These are phyloP conservation scores for Leptodontidium sp. DNA, from an alignment of 2,329 filamentous ascomycete species.

Conservation along the genomic window DNA sequence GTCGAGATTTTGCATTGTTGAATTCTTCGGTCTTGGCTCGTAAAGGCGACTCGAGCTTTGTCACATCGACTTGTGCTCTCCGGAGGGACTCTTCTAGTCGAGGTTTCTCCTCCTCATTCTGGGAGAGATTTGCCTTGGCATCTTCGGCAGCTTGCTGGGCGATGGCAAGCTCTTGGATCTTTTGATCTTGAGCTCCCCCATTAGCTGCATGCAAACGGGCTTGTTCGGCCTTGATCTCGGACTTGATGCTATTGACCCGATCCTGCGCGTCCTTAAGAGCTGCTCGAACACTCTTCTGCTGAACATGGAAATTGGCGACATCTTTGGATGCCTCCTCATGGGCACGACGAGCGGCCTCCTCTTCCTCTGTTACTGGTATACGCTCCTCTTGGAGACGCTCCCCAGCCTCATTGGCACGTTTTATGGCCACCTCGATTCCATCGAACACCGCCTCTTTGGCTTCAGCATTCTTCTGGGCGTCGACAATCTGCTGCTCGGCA, in stretches of 20 bases:
- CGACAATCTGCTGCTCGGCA: constrained; percentile 49
- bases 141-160: constrained; percentile 60
- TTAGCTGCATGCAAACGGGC: constrained; percentile 71
- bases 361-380: constrained; percentile 55
- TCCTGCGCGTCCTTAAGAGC: constrained; percentile 62
- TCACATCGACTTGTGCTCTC: constrained; percentile 46
- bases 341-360: constrained; percentile 57
- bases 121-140: constrained; percentile 52
- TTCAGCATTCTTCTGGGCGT: constrained; percentile 55
- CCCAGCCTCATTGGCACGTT: constrained; percentile 43
- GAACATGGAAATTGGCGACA: constrained; percentile 61
- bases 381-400: constrained; percentile 44
- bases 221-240: constrained; percentile 63
- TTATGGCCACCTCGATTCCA: constrained; percentile 47
- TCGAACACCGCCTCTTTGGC: constrained; percentile 54
- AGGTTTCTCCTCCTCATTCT: constrained; percentile 52
- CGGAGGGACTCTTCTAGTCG: constrained; percentile 47
- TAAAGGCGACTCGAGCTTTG: constrained; percentile 47
- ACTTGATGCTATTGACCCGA: constrained; percentile 55
- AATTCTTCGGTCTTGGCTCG: constrained; percentile 62
- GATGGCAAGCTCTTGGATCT: constrained; percentile 64
- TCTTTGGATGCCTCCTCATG: constrained; percentile 62
- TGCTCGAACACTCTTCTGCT: constrained; percentile 71
- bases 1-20: constrained; percentile 57
- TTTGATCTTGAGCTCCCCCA: constrained; percentile 73